A percentile compares a stretch with the other conserved stretches of the same genome.
Conservation (phyloP, 2,329 filamentous ascomycete species). For the Fusarium euwallaceae region DNA sequence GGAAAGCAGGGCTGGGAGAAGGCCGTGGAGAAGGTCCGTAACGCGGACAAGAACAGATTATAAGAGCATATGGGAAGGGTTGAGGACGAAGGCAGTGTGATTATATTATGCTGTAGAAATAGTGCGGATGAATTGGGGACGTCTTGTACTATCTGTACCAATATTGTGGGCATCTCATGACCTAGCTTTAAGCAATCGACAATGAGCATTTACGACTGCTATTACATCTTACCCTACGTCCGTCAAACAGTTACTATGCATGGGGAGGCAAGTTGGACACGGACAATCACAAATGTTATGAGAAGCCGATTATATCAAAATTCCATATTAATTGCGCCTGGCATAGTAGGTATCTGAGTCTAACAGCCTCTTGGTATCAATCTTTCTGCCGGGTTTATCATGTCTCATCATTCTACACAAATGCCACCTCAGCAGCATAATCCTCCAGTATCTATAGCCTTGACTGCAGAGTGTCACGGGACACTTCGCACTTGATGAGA, state of each 20-base stretch:
- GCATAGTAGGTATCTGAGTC: conserved; percentile 11
- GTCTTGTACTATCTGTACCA: conserved; percentile 51
- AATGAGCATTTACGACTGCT: conserved; percentile 23
- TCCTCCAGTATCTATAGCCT: conserved; percentile 20
- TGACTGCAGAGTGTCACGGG: conserved; percentile 59
- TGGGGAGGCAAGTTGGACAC: not conserved
- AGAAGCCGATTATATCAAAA: not conserved
- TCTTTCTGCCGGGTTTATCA: conserved; percentile 30
- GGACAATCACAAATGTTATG: not conserved
- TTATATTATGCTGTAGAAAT: conserved; percentile 28
- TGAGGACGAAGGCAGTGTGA: not conserved
- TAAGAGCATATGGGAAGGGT: conserved; percentile 48
- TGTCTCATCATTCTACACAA: conserved; percentile 33
- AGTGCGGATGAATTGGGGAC: conserved; percentile 36
- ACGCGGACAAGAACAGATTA: conserved; percentile 64
- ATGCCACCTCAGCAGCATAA: conserved; percentile 13
- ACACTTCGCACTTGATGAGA: conserved; percentile 93
- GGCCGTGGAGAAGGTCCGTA: conserved; percentile 63
- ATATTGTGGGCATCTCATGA: conserved; percentile 48
- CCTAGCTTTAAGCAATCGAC: conserved; percentile 44
- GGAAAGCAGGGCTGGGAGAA: conserved; percentile 67
- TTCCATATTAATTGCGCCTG: conserved; percentile 9
- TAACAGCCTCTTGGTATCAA: conserved; percentile 37
- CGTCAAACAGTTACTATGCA: too few relatives aligned
- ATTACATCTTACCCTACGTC: not conserved